A percentile compares a stretch with the other conserved stretches of the same genome.
Conservation (phyloP, 2,329 filamentous ascomycete genomes). For the Hypoxylon sp. region DNA sequence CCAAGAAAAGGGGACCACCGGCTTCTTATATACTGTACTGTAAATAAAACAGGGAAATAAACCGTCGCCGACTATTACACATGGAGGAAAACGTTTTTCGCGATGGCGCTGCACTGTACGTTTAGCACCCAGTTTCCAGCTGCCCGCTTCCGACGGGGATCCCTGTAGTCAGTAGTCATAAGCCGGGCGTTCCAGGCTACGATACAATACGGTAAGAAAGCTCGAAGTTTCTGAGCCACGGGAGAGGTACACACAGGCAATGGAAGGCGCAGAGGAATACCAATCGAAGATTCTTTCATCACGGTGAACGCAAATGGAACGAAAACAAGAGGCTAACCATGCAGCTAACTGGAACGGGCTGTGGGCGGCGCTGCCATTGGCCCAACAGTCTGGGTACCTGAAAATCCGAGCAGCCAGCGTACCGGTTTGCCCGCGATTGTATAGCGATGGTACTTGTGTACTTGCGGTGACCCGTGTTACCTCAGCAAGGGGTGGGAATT, state of each 20-base stretch:
- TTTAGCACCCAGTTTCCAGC: constrained; percentile 19
- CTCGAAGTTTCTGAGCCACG: constrained; percentile 10
- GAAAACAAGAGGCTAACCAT: constrained; percentile 43
- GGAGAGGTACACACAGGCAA: neutral
- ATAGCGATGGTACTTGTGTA: constrained; percentile 26
- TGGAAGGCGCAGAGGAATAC: constrained; percentile 35
- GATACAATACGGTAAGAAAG: constrained; percentile 29
- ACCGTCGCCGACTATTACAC: constrained; percentile 42
- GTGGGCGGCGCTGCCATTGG: constrained; percentile 50
- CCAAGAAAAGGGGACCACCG: constrained; percentile 32
- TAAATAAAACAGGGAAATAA: constrained; percentile 23
- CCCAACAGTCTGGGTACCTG: constrained; percentile 52
- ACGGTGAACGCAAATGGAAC: constrained; percentile 47
- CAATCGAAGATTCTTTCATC: constrained; percentile 46
- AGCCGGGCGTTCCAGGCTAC: constrained; percentile 17
- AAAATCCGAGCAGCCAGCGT: constrained; percentile 42
- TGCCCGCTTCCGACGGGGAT: constrained; percentile 25
- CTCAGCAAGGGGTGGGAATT: constrained; percentile 25
- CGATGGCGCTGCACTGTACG: constrained; percentile 26
- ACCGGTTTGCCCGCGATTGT: constrained; percentile 25
- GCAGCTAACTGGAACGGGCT: constrained; percentile 50
- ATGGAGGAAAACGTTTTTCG: constrained; percentile 27
- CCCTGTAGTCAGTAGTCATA: constrained; percentile 29
- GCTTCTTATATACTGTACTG: constrained; percentile 42
- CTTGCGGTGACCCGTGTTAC: constrained; percentile 40